These are phyloP conservation scores for Mycena alexandri DNA, from an alignment of 768 basidiomycete genomes.

Conservation along the genomic window DNA sequence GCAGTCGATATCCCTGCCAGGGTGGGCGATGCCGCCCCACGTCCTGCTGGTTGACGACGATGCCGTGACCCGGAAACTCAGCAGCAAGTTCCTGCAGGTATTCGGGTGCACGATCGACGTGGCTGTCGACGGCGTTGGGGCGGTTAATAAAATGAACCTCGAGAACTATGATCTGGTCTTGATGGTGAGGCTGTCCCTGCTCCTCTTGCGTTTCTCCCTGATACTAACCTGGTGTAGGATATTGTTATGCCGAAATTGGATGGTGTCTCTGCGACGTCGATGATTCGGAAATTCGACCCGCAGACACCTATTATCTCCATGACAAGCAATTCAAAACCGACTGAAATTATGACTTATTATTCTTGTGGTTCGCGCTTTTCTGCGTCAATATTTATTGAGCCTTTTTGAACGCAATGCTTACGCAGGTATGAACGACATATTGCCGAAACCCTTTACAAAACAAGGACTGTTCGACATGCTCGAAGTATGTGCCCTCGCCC, in stretches of 20 bases:
- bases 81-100: constrained; percentile 94
- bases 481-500: constrained; percentile 79
- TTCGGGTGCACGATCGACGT: constrained; percentile 96
- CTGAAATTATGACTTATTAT: constrained; percentile 93
- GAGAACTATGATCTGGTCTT: constrained; percentile 96
- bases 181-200: constrained; percentile 72
- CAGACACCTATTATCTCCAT: constrained; percentile 98
- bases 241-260: constrained; percentile 95
- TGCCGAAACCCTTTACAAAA: constrained; percentile 98
- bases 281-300: constrained; percentile 95
- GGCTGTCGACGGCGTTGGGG: constrained; percentile 92
- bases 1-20: constrained; percentile 85
- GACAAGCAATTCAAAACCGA: constrained; percentile 95
- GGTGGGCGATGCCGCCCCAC: constrained; percentile 91
- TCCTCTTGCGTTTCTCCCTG: constrained; percentile 29
- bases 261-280: constrained; percentile 89
- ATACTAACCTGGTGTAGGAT: constrained; percentile 64
- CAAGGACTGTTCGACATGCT: constrained; percentile 92
- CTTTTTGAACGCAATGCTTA: neutral
- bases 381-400: neutral
- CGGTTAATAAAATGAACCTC: constrained; percentile 96
- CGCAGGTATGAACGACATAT: constrained; percentile 93
- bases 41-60: constrained; percentile 97
- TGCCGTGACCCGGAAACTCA: constrained; percentile 87
- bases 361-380: constrained; percentile 67